Conservation (phyloP, 2,329 filamentous ascomycete genomes). For the Scedosporium minutisporum region DNA sequence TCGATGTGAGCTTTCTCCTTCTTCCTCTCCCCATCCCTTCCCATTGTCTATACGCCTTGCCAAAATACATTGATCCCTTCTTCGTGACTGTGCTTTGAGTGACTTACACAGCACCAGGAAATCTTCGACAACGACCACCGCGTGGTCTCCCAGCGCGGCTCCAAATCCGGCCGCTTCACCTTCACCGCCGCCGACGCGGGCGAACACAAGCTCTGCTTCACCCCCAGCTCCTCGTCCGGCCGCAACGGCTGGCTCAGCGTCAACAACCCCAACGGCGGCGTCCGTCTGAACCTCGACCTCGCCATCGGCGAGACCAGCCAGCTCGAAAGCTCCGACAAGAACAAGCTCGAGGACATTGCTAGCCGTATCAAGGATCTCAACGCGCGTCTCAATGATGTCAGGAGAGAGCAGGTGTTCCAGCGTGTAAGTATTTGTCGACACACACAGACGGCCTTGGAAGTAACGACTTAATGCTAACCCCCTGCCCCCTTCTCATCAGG, state of each 20-base stretch:
- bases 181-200: constrained; percentile 93
- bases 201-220: constrained; percentile 93
- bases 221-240: constrained; percentile 64
- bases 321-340: constrained; percentile 89
- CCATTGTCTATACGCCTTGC: neutral
- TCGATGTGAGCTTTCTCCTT: constrained; percentile 51
- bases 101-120: constrained; percentile 43
- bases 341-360: constrained; percentile 82
- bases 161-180: constrained; percentile 73
- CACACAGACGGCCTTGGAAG: neutral
- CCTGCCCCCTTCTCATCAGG: constrained; percentile 40
- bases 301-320: constrained; percentile 89
- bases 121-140: constrained; percentile 97
- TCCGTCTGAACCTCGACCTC: constrained; percentile 80
- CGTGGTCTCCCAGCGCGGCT: constrained; percentile 78
- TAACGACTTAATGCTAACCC: constrained; percentile 4
- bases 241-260: constrained; percentile 63
- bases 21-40: neutral
- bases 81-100: neutral
- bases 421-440: constrained; percentile 45
- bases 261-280: constrained; percentile 57
- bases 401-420: constrained; percentile 93
- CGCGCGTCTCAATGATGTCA: constrained; percentile 74
- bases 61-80: neutral
- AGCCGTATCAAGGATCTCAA: constrained; percentile 85